Base-by-base conservation (phyloP, 1,284 basidiomycete species). In the Ustilago tritici region DNA sequence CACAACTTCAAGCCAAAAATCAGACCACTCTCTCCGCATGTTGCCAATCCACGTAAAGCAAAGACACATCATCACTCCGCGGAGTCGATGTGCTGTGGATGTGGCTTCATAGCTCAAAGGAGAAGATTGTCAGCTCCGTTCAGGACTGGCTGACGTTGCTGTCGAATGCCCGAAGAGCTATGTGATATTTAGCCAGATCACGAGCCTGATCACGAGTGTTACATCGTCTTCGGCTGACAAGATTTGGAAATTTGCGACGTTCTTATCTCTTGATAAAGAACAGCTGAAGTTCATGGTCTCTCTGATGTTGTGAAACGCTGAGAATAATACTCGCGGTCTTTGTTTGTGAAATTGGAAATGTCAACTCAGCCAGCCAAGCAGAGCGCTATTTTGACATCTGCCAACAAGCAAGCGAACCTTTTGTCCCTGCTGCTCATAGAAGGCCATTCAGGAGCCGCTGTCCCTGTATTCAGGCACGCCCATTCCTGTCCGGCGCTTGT, bases 1-100 rank as follows among this genome's bases (percentile, higher is more conserved):
- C 23, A 19, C 19, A 32, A 43, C 23, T 34, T 36, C 49, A 35
- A 17, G 62, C 40, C 17, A 49, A 58, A 65, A 65, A 65, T 65
- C 62, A 65, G 56, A 65, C 50, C 62, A 65, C 23, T 49, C 46
- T 49, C 46, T 49, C 46, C 49, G 40, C n/a, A 28, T 8, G 23
- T 36, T 19, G 62, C 62, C 62, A 57, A 64, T 47, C 50, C 38
- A 12, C 36, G 9, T n/a, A 53, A 17, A 35, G 34, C 52, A 32
- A 35, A 53, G 15, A 31, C 32, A 31, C 46, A 19, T 49, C 9
- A 19, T 49, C 46, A 15, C 15, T 49, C 46, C 46, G 2, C 23
- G 46, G 46, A 49, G 19, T 49, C 10, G 19, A 2, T 17, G 11
- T 31, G 19, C 4, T 32, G 28, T 50, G 23, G 14, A 50, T 12